Evolutionary conservation across 2,329 filamentous ascomycete genomes (phyloP).

Genomic region (Ophiostoma piceae): DNA sequence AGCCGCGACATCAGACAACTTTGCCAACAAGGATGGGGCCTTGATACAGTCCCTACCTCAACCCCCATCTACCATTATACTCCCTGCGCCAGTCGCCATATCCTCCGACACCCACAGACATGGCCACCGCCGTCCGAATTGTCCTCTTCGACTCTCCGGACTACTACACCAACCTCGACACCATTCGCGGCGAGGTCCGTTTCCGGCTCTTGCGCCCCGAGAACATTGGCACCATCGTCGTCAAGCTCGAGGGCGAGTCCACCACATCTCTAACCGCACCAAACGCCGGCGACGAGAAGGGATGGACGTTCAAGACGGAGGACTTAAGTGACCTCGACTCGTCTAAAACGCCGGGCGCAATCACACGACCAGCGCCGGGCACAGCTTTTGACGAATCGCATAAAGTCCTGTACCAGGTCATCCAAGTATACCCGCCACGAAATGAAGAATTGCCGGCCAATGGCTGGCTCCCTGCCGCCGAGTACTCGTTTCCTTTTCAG

Average conservation of each 20-base stretch:
- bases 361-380: constrained; percentile 30
- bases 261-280: constrained; percentile 58
- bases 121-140: constrained; percentile 64
- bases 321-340: constrained; percentile 15
- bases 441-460: constrained; percentile 32
- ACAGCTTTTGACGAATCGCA: constrained; percentile 54
- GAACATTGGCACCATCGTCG: constrained; percentile 64
- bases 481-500: constrained; percentile 70
- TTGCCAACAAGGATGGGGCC: constrained; percentile 9
- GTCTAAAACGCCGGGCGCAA: not conserved
- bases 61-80: not conserved
- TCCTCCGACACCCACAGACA: not conserved
- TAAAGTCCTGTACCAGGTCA: constrained; percentile 70
- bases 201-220: constrained; percentile 60
- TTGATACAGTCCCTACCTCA: not conserved
- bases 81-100: not conserved
- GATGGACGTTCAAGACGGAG: constrained; percentile 23
- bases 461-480: constrained; percentile 58
- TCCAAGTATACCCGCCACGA: constrained; percentile 65
- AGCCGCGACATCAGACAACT: not conserved
- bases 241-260: constrained; percentile 79
- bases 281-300: constrained; percentile 34
- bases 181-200: constrained; percentile 58
- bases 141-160: constrained; percentile 60
- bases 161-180: constrained; percentile 76